These are phyloP conservation scores for Plasmodium reichenowi DNA, from an alignment of 169 alveolate genomes.

Conservation along the genomic window DNA sequence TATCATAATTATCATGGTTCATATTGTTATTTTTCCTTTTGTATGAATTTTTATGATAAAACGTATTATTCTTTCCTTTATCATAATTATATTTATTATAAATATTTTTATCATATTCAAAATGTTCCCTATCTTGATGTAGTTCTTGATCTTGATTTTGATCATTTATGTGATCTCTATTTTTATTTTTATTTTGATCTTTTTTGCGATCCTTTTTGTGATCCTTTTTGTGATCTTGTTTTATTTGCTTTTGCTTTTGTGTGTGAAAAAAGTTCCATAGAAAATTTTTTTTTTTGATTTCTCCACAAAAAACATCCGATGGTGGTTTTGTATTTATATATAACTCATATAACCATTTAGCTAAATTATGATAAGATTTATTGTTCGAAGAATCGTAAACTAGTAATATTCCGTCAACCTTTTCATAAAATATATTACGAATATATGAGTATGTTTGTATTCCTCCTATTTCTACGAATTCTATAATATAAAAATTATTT, in stretches of 20 bases:
- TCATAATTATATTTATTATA: no score
- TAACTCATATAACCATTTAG: slow-evolving; percentile 62
- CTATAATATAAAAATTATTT: slow-evolving; percentile 20
- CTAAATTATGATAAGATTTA: slow-evolving; percentile 67
- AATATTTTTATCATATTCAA: no score
- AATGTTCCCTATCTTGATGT: neutral
- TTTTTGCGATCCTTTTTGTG: neutral
- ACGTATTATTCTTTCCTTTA: no score
- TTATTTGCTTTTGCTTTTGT: neutral
- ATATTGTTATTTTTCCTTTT: neutral
- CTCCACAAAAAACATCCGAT: slow-evolving; percentile 52
- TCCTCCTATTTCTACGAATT: slow-evolving; percentile 74
- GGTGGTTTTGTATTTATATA: slow-evolving; percentile 53
- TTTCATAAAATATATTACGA: slow-evolving; percentile 68
- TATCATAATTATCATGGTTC: neutral
- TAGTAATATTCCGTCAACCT: slow-evolving; percentile 61
- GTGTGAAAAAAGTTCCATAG: slow-evolving; percentile 55
- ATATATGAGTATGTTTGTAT: slow-evolving; percentile 55
- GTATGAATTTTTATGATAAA: neutral
- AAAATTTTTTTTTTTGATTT: slow-evolving; percentile 6
- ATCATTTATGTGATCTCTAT: no score
- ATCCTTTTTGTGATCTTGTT: neutral
- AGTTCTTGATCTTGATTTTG: no score
- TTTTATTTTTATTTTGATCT: neutral
- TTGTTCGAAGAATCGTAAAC: slow-evolving; percentile 69